Evolutionary conservation across 805 yeast species (phyloP), one percentile per base, ranked within the genome.

Genomic region (Candida wancherniae): DNA sequence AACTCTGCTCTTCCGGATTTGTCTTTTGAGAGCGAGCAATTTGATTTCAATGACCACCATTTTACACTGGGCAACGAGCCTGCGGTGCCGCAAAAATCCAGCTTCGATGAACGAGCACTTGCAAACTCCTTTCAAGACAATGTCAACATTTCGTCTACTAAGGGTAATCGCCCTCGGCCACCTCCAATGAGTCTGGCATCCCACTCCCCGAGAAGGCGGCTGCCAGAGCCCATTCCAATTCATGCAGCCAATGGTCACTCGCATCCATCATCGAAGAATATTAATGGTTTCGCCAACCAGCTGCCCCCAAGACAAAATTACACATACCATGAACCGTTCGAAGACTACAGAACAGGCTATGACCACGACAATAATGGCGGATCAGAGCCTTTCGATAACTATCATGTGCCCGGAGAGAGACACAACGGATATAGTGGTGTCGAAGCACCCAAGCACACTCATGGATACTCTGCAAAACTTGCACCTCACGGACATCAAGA

Each of bases 311-410:
- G n/a, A n/a, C n/a, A n/a, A n/a, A n/a, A n/a, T n/a, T n/a, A n/a
- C n/a, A n/a, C n/a, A 8, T 50, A 43, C 36, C 39, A 39, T 15
- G 63, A 58, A 29, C 63, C 63, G 2, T 54, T 37, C 16, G 51
- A 52, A 6, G 36, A 28, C 11, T 55, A 57, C 24, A 44, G 39
- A 9, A 50, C 55, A 1, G 38, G 40, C 15, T 48, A 40, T 10
- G 60, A 51, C 8, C 26, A 15, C 22, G 17, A 25, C 21, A 20
- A 30, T 13, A 13, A 31, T 31, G 7, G 22, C 9, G 12, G 45
- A 2, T 40, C 39, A 11, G 61, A 57, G 24, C 61, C 62, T 0
- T 53, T 46, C 24, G 58, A 56, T 6, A 45, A 53, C 18, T 55
- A 57, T 31, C 25, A 26, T 15, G 32, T 51, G 4, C 50, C 56